Evolutionary conservation across 78 protist species (phyloP).

Genomic region (Monosiga brevicollis): DNA sequence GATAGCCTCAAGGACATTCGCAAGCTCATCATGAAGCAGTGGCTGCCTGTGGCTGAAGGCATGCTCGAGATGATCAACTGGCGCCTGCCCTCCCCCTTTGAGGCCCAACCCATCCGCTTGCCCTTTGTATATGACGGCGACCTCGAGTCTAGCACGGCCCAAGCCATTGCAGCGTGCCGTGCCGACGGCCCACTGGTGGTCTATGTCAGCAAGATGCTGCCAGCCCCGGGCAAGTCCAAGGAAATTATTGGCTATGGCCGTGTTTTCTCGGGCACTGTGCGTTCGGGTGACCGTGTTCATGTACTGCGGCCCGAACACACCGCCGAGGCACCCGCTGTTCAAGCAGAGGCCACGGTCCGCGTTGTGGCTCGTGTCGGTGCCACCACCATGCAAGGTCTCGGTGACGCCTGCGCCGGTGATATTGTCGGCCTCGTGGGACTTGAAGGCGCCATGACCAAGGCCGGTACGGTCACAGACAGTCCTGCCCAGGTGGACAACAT

Average conservation of each 20-base stretch:
- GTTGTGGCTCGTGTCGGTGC: slow-evolving; percentile 1
- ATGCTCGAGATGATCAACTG: slow-evolving; percentile 38
- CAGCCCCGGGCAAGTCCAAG: slow-evolving; percentile 45
- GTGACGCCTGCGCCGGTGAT: slow-evolving; percentile 30
- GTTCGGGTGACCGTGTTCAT: slow-evolving; percentile 14
- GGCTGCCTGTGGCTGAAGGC: slow-evolving; percentile 36
- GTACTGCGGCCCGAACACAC: slow-evolving; percentile 14
- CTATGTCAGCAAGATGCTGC: slow-evolving; percentile 99
- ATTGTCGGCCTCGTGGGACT: slow-evolving; percentile 56
- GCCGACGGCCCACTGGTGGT: slow-evolving; percentile 90
- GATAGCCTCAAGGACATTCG: slow-evolving; percentile 14
- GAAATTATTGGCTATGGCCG: slow-evolving; percentile 47
- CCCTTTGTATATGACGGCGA: slow-evolving; percentile 26
- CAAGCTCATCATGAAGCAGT: slow-evolving; percentile 27
- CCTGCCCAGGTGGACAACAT: slow-evolving; percentile 11
- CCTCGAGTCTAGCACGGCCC: neutral
- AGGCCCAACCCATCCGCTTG: slow-evolving; percentile 51
- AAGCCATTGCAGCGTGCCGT: slow-evolving; percentile 68
- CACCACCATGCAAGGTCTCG: neutral
- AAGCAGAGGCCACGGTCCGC: too few species aligned
- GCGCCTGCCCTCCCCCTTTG: slow-evolving; percentile 64
- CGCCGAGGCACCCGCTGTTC: neutral
- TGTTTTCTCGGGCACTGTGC: slow-evolving; percentile 56
- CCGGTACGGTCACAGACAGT: slow-evolving; percentile 40
- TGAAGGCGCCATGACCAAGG: slow-evolving; percentile 48